Evolutionary conservation across 306 rosid genomes (phyloP).

Genomic region (Hylodesmum podocarpum): DNA sequence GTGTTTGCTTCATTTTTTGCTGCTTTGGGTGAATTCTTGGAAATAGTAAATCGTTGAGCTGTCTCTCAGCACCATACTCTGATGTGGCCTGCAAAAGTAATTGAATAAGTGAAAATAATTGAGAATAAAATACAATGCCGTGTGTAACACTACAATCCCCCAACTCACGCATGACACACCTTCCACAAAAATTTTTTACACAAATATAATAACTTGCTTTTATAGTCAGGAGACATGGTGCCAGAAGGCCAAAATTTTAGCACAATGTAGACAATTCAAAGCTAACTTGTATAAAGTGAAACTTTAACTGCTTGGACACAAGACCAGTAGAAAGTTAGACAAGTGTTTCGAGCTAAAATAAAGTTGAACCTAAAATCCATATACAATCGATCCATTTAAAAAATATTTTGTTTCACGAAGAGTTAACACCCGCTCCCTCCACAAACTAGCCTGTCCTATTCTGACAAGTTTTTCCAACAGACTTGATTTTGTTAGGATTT

Average conservation of each 20-base stretch:
- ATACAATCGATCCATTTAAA: neutral
- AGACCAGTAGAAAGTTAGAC: no score
- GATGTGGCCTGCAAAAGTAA: constrained; percentile 73
- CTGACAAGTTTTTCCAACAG: neutral
- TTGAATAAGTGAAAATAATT: constrained; percentile 8
- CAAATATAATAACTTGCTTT: neutral
- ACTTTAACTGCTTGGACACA: no score
- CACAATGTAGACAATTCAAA: no score
- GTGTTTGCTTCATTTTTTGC: constrained; percentile 61
- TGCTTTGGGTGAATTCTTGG: constrained; percentile 65
- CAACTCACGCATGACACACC: no score
- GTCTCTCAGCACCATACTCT: constrained; percentile 86
- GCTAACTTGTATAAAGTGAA: no score
- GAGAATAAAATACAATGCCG: neutral
- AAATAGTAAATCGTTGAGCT: constrained; percentile 75
- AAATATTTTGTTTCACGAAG: neutral
- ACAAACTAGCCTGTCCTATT: neutral
- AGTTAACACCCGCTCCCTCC: neutral
- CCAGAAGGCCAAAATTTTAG: neutral
- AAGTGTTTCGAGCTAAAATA: neutral
- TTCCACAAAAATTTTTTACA: neutral
- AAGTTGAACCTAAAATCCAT: neutral
- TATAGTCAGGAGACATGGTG: neutral
- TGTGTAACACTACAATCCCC: neutral
- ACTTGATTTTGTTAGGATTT: neutral